These are phyloP conservation scores for Agrocybe pediades DNA, from an alignment of 768 basidiomycete genomes.

Conservation along the genomic window DNA sequence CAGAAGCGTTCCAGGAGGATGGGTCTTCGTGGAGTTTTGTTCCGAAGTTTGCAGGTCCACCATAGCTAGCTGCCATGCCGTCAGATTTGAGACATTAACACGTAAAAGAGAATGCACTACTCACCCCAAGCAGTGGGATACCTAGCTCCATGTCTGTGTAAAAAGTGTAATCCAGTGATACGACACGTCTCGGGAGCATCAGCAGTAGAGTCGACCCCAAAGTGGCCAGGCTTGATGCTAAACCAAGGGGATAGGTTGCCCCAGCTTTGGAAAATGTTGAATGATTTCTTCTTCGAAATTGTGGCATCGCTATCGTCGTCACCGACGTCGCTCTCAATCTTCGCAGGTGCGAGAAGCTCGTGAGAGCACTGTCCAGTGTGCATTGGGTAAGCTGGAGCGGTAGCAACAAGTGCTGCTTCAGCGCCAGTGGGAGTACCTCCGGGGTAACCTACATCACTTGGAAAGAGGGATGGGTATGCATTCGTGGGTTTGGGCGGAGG, in stretches of 20 bases:
- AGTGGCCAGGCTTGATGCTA: slow-evolving; percentile 62
- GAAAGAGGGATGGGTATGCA: slow-evolving; percentile 70
- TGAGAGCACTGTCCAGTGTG: slow-evolving; percentile 64
- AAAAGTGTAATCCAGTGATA: slow-evolving; percentile 73
- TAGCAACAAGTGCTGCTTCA: slow-evolving; percentile 70
- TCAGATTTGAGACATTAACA: slow-evolving; percentile 2
- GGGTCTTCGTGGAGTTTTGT: slow-evolving; percentile 55
- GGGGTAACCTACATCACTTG: slow-evolving; percentile 74
- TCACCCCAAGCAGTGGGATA: slow-evolving; percentile 68
- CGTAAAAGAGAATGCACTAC: slow-evolving; percentile 21
- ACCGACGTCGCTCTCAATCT: slow-evolving; percentile 23
- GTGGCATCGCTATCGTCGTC: slow-evolving; percentile 12
- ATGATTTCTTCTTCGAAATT: slow-evolving; percentile 35
- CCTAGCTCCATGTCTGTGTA: slow-evolving; percentile 82
- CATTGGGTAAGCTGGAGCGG: slow-evolving; percentile 77
- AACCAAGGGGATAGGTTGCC: slow-evolving; percentile 89
- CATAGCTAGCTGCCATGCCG: slow-evolving; percentile 49
- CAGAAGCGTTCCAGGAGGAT: slow-evolving; percentile 63
- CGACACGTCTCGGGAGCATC: slow-evolving; percentile 70
- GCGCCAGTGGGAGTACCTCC: slow-evolving; percentile 82
- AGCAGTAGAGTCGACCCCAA: slow-evolving; percentile 74
- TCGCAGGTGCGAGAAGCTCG: slow-evolving; percentile 57
- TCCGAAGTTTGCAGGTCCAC: slow-evolving; percentile 62
- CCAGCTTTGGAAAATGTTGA: slow-evolving; percentile 77
- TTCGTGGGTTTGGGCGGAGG: slow-evolving; percentile 80